Evolutionary conservation across 768 basidiomycete species (phyloP).

Genomic region (Lentinula sp.): DNA sequence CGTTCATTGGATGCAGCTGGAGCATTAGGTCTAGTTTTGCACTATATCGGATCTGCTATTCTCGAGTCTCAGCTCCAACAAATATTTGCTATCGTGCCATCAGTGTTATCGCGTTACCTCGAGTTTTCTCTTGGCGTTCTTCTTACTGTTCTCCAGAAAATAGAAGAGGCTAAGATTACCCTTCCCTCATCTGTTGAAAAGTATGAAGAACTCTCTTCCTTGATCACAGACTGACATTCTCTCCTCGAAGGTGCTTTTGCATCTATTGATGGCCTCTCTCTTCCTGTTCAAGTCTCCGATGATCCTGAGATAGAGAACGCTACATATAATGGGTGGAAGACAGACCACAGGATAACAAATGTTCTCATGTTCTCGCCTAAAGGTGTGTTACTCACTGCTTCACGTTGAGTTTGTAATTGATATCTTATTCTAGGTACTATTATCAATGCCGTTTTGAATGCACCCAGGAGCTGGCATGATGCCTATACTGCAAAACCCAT

Average conservation of each 20-base stretch:
- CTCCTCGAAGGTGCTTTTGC: constrained; percentile 33
- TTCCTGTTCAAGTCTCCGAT: constrained; percentile 23
- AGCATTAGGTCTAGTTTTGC: constrained; percentile 33
- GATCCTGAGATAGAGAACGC: constrained; percentile 37
- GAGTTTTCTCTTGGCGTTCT: constrained; percentile 26
- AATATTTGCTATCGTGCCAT: constrained; percentile 38
- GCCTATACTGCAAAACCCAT: constrained; percentile 20
- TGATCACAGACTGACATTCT: constrained; percentile 25
- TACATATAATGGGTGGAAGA: too few species aligned
- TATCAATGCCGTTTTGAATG: constrained; percentile 19
- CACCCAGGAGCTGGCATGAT: constrained; percentile 31
- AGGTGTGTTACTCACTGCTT: not conserved
- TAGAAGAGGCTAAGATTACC: constrained; percentile 24
- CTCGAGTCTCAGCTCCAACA: constrained; percentile 30
- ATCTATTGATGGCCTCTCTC: constrained; percentile 32
- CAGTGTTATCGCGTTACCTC: constrained; percentile 29
- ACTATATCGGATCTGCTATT: constrained; percentile 39
- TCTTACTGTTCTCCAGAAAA: constrained; percentile 17
- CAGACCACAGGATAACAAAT: constrained; percentile 19
- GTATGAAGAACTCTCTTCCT: constrained; percentile 17
- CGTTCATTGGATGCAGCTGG: constrained; percentile 34
- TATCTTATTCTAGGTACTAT: constrained; percentile 18
- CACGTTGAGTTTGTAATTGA: not conserved
- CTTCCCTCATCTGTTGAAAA: constrained; percentile 20
- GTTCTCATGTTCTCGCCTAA: constrained; percentile 20